Evolutionary conservation across 2,329 filamentous ascomycete species (phyloP), one percentile per base, ranked within the genome.

Genomic region (Dactylellina drechsleri): DNA sequence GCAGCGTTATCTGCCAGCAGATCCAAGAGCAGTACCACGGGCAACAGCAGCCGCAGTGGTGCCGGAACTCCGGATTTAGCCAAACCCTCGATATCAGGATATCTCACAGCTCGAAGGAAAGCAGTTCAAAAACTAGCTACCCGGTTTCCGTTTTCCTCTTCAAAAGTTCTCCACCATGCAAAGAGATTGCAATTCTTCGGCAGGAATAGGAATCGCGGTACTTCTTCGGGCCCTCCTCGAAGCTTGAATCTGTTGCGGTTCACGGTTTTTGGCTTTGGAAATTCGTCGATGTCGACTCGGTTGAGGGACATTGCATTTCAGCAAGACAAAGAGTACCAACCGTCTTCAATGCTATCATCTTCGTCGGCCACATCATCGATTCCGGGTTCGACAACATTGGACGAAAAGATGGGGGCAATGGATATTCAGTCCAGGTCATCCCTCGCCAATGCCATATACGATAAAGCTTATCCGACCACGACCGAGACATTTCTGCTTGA

Each of bases 131-230:
- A 68, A 20, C 40, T 75, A 36, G 57, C 71, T 8, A 75, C 71
- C 20, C 64, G 47, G 18, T 68, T 75, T 58, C 71, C 64, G 12
- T 50, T 68, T 12, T 64, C 64, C 10, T 67, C 71, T 8, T 68
- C 58, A 6, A 75, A 75, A 47, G 71, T 64, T 12, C 43, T 68
- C 50, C 64, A 75, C 40, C 58, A 75, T 61, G 71, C 64, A 31
- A 75, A 57, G 47, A 57, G 71, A 49, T 28, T 75, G 52, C 71
- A 75, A 26, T 66, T 75, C 50, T 61, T 75, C 60, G 64, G 71
- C 36, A 66, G 70, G 62, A 66, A 74, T 41, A 59, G 70, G 59
- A 67, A 59, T 31, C 71, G 64, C 40, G 53, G 40, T 16, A 36
- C 31, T 10, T 36, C 31, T 36, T 62, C 53, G 23, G 45, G 16